A percentile compares a stretch with the other conserved stretches of the same genome.
Evolutionary conservation across 2,329 filamentous ascomycete species (phyloP).

Genomic region (Ceratocystis lukuohia): DNA sequence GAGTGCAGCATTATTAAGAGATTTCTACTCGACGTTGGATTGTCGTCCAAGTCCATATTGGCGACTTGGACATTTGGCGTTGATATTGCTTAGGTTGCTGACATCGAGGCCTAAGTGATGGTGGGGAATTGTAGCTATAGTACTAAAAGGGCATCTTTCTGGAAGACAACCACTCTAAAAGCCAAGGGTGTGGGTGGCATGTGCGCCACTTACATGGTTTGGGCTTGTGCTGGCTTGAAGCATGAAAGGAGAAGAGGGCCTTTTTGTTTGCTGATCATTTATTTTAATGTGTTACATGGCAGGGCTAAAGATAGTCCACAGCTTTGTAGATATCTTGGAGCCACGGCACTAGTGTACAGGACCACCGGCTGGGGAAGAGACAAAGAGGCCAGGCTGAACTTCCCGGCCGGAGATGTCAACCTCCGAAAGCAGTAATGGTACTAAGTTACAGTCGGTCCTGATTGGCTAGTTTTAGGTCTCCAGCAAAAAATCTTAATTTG

Average conservation of each 20-base stretch:
- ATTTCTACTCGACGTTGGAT: no score
- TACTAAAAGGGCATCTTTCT: neutral
- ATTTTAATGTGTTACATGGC: neutral
- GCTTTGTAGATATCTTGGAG: neutral
- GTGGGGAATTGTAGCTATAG: neutral
- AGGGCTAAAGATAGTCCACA: no score
- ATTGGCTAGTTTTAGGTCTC: neutral
- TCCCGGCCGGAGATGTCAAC: neutral
- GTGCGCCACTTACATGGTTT: neutral
- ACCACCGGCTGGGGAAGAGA: no score
- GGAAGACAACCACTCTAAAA: slow-evolving; percentile 7
- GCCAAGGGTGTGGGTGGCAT: neutral
- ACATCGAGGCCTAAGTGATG: neutral
- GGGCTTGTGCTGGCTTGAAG: neutral
- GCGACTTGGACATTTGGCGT: no score
- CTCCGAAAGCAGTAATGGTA: neutral
- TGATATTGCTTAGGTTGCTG: no score
- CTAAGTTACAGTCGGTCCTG: neutral
- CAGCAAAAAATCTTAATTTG: neutral
- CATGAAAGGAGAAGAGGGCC: no score
- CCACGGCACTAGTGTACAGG: neutral
- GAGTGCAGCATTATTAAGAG: no score
- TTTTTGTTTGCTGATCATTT: no score
- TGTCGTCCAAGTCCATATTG: no score
- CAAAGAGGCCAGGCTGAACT: neutral